A percentile compares a stretch with the other conserved stretches of the same genome.
These are phyloP conservation scores for Penicillium freii DNA, from an alignment of 2,329 filamentous ascomycete species.

Conservation along the genomic window DNA sequence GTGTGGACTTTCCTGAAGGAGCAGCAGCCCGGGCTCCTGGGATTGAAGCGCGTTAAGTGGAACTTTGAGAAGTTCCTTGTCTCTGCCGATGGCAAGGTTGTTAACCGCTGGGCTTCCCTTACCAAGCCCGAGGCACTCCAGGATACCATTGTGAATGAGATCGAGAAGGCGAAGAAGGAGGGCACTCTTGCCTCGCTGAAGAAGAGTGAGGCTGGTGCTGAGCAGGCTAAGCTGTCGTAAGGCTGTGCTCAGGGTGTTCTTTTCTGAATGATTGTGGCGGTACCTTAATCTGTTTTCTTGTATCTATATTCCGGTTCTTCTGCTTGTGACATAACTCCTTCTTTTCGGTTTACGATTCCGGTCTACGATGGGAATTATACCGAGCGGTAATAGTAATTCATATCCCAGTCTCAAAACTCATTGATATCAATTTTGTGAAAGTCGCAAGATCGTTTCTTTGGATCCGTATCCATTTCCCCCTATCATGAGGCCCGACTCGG, in stretches of 20 bases:
- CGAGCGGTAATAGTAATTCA: not conserved
- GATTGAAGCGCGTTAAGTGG: constrained; percentile 93
- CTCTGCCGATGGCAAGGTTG: constrained; percentile 79
- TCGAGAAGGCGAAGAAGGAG: constrained; percentile 55
- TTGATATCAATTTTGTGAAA: not conserved
- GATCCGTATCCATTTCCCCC: not conserved
- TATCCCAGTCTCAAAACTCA: not conserved
- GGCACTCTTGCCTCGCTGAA: constrained; percentile 28
- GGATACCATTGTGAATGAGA: constrained; percentile 70
- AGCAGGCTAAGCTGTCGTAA: constrained; percentile 25
- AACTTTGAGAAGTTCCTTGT: constrained; percentile 99
- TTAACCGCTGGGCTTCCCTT: constrained; percentile 80
- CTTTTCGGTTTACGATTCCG: not conserved
- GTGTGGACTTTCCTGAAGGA: constrained; percentile 73
- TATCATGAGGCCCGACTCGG: not conserved
- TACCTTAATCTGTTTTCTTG: constrained; percentile 4
- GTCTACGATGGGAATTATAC: not conserved
- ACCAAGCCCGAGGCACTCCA: constrained; percentile 83
- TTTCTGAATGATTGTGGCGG: not conserved
- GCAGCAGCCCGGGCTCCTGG: constrained; percentile 76
- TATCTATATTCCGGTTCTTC: constrained; percentile 14
- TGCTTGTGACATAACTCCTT: constrained; percentile 6
- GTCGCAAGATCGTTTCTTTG: not conserved
- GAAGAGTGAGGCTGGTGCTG: constrained; percentile 16
- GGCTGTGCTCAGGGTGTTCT: not conserved